These are phyloP conservation scores for Xylaria sp. DNA, from an alignment of 2,329 filamentous ascomycete genomes.

Conservation along the genomic window DNA sequence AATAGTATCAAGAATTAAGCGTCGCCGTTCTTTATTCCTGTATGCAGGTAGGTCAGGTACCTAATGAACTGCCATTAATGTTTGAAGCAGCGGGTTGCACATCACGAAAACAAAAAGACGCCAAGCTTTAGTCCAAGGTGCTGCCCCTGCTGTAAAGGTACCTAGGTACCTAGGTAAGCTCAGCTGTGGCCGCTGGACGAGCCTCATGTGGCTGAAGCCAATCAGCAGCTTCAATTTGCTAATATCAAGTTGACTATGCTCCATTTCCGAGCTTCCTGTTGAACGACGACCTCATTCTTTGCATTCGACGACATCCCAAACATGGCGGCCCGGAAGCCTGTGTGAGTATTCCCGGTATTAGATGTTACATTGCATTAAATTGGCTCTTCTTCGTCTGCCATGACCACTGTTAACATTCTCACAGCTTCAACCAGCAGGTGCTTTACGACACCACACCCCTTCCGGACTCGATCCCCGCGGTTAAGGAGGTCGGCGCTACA, in stretches of 20 bases:
- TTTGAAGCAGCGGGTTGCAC: conserved; percentile 4
- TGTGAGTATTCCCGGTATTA: conserved; percentile 54
- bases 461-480: conserved; percentile 88
- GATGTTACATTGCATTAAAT: conserved; percentile 27
- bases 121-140: conserved; percentile 20
- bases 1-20: not conserved
- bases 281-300: conserved; percentile 36
- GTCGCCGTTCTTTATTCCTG: conserved; percentile 18
- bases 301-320: conserved; percentile 50
- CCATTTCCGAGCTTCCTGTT: conserved; percentile 43
- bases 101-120: conserved; percentile 35
- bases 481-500: conserved; percentile 91
- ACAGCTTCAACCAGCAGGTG: conserved; percentile 91
- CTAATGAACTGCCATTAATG: conserved; percentile 11
- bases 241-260: conserved; percentile 40
- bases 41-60: not conserved
- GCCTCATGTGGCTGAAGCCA: conserved; percentile 45
- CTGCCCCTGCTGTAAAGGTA: not conserved
- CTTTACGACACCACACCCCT: conserved; percentile 97
- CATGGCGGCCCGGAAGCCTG: conserved; percentile 70
- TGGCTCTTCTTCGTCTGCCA: conserved; percentile 23
- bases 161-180: not conserved
- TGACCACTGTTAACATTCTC: conserved; percentile 28
- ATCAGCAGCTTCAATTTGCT: conserved; percentile 49
- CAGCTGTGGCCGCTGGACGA: conserved; percentile 21